These are phyloP conservation scores for Abelmoschus esculentus DNA, from an alignment of 345 rosid genomes.

Conservation along the genomic window DNA sequence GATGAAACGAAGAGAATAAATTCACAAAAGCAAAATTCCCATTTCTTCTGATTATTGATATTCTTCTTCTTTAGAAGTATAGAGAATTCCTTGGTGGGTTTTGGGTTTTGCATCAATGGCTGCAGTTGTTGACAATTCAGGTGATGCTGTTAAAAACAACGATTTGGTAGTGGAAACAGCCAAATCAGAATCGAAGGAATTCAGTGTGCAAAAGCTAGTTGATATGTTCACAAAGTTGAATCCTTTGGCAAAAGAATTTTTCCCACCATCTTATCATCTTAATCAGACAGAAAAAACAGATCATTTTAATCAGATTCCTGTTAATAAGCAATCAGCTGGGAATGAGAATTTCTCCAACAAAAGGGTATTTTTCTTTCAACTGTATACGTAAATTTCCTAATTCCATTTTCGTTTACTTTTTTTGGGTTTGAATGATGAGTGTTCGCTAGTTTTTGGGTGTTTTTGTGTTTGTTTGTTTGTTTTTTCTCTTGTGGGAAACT, in stretches of 20 bases:
- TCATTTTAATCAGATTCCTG: slow-evolving; percentile 21
- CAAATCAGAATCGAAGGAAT: slow-evolving; percentile 42
- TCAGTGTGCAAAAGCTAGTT: slow-evolving; percentile 61
- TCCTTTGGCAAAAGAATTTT: slow-evolving; percentile 74
- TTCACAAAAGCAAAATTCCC: not conserved
- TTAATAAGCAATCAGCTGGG: slow-evolving; percentile 21
- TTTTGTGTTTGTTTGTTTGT: not conserved
- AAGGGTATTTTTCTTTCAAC: slow-evolving; percentile 27
- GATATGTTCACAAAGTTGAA: slow-evolving; percentile 78
- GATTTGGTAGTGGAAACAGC: slow-evolving; percentile 9
- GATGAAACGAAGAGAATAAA: not conserved
- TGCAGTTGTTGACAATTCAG: slow-evolving; percentile 54
- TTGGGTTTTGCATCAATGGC: slow-evolving; percentile 45
- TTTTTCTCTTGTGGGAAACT: not conserved
- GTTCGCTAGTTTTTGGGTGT: not conserved
- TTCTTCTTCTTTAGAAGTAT: not conserved
- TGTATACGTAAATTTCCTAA: slow-evolving; percentile 9
- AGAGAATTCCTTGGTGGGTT: not conserved
- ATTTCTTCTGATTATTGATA: not conserved
- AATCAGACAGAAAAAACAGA: slow-evolving; percentile 20
- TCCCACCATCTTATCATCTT: slow-evolving; percentile 49
- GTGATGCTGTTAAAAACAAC: slow-evolving; percentile 25
- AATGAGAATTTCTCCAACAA: slow-evolving; percentile 23
- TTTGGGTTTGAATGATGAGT: not conserved
- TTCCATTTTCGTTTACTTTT: not conserved